Conservation (phyloP, 108 stramenopile species). For the Licmophora abbreviata region DNA sequence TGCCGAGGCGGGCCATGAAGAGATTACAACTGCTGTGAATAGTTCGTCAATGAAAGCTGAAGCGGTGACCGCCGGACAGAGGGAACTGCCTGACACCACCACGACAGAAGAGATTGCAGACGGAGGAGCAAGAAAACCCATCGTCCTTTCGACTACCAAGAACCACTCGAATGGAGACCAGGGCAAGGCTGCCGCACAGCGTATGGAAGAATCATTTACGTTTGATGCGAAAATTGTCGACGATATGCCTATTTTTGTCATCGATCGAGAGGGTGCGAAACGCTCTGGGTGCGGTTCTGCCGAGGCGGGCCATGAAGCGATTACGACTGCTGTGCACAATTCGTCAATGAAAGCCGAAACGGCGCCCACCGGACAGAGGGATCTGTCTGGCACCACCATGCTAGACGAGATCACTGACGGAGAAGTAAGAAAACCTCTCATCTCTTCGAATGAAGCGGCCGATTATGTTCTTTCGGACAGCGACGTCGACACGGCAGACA, state of each 20-base stretch:
- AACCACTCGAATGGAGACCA: conserved; percentile 18
- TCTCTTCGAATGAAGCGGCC: neutral
- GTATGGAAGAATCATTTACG: neutral
- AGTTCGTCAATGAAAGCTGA: too few relatives aligned
- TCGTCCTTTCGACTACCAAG: conserved; percentile 31
- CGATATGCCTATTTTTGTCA: conserved; percentile 26
- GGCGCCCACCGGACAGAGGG: too few relatives aligned
- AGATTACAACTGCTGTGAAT: too few relatives aligned
- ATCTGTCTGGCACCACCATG: too few relatives aligned
- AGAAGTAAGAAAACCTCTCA: neutral
- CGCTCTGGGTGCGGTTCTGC: too few relatives aligned
- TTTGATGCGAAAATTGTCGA: neutral
- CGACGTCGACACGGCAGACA: conserved; percentile 10
- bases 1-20: too few relatives aligned
- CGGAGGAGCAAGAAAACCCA: neutral
- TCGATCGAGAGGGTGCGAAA: conserved; percentile 61
- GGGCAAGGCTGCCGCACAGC: neutral
- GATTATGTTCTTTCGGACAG: conserved; percentile 1
- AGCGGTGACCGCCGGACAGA: too few relatives aligned
- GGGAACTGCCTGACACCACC: neutral
- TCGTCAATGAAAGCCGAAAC: too few relatives aligned
- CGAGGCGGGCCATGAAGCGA: too few relatives aligned
- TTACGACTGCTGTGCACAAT: too few relatives aligned
- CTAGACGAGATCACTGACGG: too few relatives aligned
- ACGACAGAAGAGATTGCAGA: neutral